Conservation (phyloP, 2,329 filamentous ascomycete genomes). For the Colletotrichum agaves region DNA sequence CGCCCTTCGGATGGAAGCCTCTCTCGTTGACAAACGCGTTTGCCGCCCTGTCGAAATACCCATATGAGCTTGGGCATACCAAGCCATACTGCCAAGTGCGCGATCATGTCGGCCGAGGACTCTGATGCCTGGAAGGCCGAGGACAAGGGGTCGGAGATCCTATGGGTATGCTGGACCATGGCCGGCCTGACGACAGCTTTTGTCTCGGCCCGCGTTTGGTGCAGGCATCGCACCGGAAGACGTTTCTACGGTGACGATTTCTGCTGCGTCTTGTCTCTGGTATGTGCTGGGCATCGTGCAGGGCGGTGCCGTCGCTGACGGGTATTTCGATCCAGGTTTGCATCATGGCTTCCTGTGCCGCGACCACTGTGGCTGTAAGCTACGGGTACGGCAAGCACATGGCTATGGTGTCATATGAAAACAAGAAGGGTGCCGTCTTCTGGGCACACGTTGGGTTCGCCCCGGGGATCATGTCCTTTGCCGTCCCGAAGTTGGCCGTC, state of each 20-base stretch:
- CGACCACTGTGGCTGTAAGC: slow-evolving; percentile 48
- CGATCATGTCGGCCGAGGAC: neutral
- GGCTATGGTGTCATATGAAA: slow-evolving; percentile 41
- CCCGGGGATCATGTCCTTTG: slow-evolving; percentile 52
- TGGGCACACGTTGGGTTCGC: slow-evolving; percentile 51
- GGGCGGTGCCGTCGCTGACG: neutral
- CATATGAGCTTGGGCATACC: neutral
- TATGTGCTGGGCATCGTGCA: neutral
- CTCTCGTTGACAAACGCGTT: neutral
- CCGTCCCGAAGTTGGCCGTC: slow-evolving; percentile 54
- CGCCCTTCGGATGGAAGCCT: neutral
- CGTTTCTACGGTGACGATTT: slow-evolving; percentile 8
- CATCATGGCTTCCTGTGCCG: slow-evolving; percentile 43
- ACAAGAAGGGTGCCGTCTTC: slow-evolving; percentile 46
- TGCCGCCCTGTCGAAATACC: neutral
- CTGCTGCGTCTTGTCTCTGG: slow-evolving; percentile 4
- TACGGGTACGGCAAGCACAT: slow-evolving; percentile 54
- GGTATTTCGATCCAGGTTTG: neutral
- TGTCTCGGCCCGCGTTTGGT: neutral
- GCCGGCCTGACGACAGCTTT: neutral
- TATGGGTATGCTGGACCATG: slow-evolving; percentile 5
- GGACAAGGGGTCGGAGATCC: neutral
- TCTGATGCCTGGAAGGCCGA: slow-evolving; percentile 3
- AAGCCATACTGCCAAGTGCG: neutral
- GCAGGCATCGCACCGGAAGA: neutral